Evolutionary conservation across 2,329 filamentous ascomycete species (phyloP), one percentile per base, ranked within the genome.

Genomic region (Sarocladium strictum): DNA sequence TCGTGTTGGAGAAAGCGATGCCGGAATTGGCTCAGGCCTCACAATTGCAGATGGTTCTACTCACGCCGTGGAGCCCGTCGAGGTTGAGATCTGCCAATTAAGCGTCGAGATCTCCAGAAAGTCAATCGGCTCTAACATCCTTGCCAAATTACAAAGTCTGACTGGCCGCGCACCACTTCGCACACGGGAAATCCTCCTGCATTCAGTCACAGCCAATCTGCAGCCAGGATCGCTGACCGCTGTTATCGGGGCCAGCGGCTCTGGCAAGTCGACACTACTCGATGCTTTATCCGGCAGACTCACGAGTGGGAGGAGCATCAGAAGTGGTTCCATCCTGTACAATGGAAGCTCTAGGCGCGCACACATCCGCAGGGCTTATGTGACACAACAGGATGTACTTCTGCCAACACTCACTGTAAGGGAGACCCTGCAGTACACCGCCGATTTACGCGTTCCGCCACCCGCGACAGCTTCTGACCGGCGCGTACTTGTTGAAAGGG

Each of bases 311-410:
- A 68, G 76, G 12, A 62, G 81, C 12, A 68, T 69, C 2, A 76
- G 80, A 27, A 70, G 75, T 3, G 86, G 87, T 0, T 64, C 68
- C 2, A 77, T 77, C 0, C 78, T 76, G 0, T 89, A 87, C 68
- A 89, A 89, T 63, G 79, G 78, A 1, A 67, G 70, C 35, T 60
- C 72, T 24, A 76, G 80, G 1, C 72, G 83, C 4, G 71, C 77
- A 23, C 74, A 72, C 55, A 72, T 86, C 50, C 72, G 84, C 53
- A 79, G 84, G 66, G 79, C 85, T 49, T 88, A 90, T 72, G 86
- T 87, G 15, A 87, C 86, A 76, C 85, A 90, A 64, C 85, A 90
- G 60, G 88, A 92, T 63, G 77, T 90, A 11, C 72, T 91, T 1
- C 73, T 90, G 1, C 84, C 87, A 0, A 86, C 85, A 0, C 70